These are phyloP conservation scores for Cetraspora pellucida DNA, from an alignment of 192 early-diverging fungal genomes.

Conservation along the genomic window DNA sequence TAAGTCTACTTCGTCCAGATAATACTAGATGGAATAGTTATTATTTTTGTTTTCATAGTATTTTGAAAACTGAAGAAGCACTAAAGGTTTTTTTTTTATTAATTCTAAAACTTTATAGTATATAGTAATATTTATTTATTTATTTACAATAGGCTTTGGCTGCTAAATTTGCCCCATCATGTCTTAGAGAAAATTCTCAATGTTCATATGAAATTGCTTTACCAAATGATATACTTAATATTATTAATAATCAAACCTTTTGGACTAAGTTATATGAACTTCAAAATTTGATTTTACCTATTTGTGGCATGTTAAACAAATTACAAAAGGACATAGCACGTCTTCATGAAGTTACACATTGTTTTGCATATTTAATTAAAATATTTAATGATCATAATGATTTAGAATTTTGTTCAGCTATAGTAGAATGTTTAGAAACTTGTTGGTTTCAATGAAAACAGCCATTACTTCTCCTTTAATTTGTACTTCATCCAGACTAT, in stretches of 20 bases:
- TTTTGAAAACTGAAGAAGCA: not conserved
- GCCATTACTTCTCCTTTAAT: not conserved
- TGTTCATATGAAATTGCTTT: not conserved
- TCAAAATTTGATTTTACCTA: not conserved
- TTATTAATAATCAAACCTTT: not conserved
- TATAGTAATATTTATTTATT: too few relatives aligned
- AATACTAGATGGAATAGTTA: not conserved
- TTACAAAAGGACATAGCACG: not conserved
- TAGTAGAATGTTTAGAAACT: not conserved
- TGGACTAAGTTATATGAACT: not conserved
- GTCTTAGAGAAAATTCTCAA: too few relatives aligned
- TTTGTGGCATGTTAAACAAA: not conserved
- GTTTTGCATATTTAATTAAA: constrained; percentile 8
- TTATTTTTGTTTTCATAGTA: not conserved
- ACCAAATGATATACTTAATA: not conserved
- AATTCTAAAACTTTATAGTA: too few relatives aligned
- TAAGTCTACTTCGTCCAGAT: not conserved
- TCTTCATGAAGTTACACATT: not conserved
- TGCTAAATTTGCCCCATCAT: too few relatives aligned
- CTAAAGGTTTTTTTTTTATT: not conserved
- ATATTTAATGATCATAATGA: not conserved
- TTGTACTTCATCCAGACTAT: not conserved
- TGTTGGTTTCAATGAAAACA: not conserved
- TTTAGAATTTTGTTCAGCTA: not conserved
- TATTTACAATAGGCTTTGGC: too few relatives aligned